Evolutionary conservation across 192 early-diverging fungal species (phyloP), one percentile per base, ranked within the genome.

Genomic region (Coemansia sp.): DNA sequence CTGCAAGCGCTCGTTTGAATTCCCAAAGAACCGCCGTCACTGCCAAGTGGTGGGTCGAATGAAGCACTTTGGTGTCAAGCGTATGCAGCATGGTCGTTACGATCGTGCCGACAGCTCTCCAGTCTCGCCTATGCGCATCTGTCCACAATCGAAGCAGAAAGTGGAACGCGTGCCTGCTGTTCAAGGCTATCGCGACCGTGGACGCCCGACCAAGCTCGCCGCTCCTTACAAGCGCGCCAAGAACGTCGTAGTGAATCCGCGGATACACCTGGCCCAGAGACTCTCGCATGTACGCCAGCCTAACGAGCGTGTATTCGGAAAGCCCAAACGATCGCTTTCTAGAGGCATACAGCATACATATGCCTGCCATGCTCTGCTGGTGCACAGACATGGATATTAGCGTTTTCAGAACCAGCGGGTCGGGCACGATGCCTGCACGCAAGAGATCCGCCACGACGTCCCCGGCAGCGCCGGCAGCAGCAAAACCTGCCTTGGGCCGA

Each of bases 11-110:
- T 27, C 23, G 22, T 28, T 65, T 20, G 1, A 25, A 7, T 1
- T 51, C 58, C 7, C 10, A 19, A 11, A 71, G 20, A 29, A 67
- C 57, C 3, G 64, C 10, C n/a, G 32, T 24, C 3, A 71, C 42
- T 0, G 59, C 74, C 30, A 64, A 19, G 30, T 63, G 68, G 47
- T 76, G 74, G 0, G 68, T 76, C 7, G 68, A 63, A 24, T 76
- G 74, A 20, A 71, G 53, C 10, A 71, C 29, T 18, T 23, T 46
- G 34, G 27, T 39, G 16, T 58, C 51, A 18, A 63, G 20, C 20
- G 56, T 50, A 8, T 9, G 23, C 18, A 71, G 32, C 57, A 60
- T 58, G 0, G 36, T 23, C 5, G 42, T 36, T 4, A 59, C 61
- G 14, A 75, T 63, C 22, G 36, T 20, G 0, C 20, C 51, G 1